These are phyloP conservation scores for Hyaloraphidium curvatum DNA, from an alignment of 192 early-diverging fungal genomes.

Conservation along the genomic window DNA sequence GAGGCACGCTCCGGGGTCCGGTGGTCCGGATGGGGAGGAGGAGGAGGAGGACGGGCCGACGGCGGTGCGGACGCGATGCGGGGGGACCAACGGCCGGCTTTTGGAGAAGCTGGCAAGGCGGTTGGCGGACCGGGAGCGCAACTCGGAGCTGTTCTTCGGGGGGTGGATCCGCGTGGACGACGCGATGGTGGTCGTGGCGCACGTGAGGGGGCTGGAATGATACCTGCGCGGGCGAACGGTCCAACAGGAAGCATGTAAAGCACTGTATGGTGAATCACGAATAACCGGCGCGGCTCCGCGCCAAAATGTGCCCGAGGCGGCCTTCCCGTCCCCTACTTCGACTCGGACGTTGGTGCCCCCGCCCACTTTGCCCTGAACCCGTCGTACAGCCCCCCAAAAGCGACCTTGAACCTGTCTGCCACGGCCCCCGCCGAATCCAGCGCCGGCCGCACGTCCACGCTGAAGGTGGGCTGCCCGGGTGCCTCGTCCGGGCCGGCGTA, in stretches of 20 bases:
- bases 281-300: no score
- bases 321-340: no score
- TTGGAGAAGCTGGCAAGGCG: neutral
- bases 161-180: no score
- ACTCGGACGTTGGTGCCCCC: no score
- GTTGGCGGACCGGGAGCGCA: neutral
- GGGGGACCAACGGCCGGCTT: neutral
- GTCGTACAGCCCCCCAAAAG: no score
- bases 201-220: no score
- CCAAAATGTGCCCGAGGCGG: no score
- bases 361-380: no score
- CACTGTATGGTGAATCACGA: no score
- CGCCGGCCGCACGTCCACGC: slow-evolving; percentile 85
- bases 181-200: no score
- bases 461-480: slow-evolving; percentile 60
- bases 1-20: neutral
- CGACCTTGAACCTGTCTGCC: slow-evolving; percentile 39
- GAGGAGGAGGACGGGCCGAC: slow-evolving; percentile 8
- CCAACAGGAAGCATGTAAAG: no score
- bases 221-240: no score
- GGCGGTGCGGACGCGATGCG: slow-evolving; percentile 2
- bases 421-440: slow-evolving; percentile 54
- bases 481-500: slow-evolving; percentile 57
- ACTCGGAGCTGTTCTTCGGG: slow-evolving; percentile 14
- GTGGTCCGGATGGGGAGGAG: slow-evolving; percentile 4